Base-by-base conservation (phyloP, 305 asterid genomes). In the Rubia balearica region DNA sequence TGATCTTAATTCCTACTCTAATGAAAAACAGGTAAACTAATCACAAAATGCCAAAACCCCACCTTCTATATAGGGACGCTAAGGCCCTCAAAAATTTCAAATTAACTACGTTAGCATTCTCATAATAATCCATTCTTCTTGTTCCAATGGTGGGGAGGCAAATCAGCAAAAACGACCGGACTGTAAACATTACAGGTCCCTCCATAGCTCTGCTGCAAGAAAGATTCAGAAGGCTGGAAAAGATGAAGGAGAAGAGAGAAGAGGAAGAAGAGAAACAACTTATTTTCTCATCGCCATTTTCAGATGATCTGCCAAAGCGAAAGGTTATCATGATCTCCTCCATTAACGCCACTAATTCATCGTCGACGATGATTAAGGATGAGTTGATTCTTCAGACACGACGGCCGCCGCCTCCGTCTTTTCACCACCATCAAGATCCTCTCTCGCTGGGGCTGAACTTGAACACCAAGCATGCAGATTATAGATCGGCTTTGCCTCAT, bases 171-270 rank as follows among this genome's bases (percentile, higher is more conserved):
- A 53, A 40, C 16, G 74, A 63, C 38, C 43, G 62, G n/a, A 49
- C 74, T 43, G 41, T 55, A 10, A 53, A 53, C 8, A 53, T 53
- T 55, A 43, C 73, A 8, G 74, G 77, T 27, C 67, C 81, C 19
- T 74, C 75, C 12, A 74, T 78, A 59, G 73, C 66, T 46, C 56
- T 78, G 56, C 67, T 78, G 4, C 78, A 78, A 78, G 73, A 78
- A 70, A 78, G 75, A 70, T 78, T 78, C 76, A 78, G 59, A 61
- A 77, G 61, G 55, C 69, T 78, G 8, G 73, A 74, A 55, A 74
- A 65, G 42, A 48, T 68, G 64, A 74, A 43, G 69, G 73, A 66
- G 57, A 56, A 48, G 65, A 70, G 75, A 66, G 73, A 70, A 38
- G 74, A 64, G 17, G 57, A 43, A 8, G 74, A 64, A 21, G 57